Base-by-base conservation (phyloP, 768 basidiomycete genomes). In the Suillus occidentalis region DNA sequence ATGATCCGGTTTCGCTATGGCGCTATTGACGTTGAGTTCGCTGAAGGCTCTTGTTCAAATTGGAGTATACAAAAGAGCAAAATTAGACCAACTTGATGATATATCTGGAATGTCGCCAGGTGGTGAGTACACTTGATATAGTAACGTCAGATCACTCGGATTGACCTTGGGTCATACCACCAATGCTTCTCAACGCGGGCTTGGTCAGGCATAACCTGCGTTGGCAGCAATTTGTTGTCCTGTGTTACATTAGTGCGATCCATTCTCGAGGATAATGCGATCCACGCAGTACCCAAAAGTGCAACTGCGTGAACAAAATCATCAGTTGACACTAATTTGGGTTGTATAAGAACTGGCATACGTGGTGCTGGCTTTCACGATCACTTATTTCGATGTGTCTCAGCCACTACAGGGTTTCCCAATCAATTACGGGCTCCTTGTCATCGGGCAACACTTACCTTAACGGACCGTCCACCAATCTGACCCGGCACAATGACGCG, bases 201-300 rank as follows among this genome's bases (percentile, higher is more conserved):
- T 68, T 82, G 81, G 60, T 86, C 85, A 0, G 86, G 81, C 45
- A 76, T 77, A 0, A 88, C 67, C 25, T 81, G 76, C 34, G 76
- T 83, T 8, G 88, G 88, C n/a, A 89, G 75, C 6, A 88, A 79
- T 65, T 86, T 87, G 77, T 89, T 89, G 71, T 89, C 87, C 70
- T 73, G 39, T 31, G 20, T 14, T 57, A 39, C 47, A 2, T 34
- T 42, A 58, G 18, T 16, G 62, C 4, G 8, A 28, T n/a, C 52
- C 25, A 53, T 20, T 9, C n/a, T 40, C 3, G 6, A 36, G 47
- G 2, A 34, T 9, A 39, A 56, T 10, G 18, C 62, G 12, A 12
- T 10, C 31, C 14, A 12, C n/a, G 45, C 63, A 49, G n/a, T 62
- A 79, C 79, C 74, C 74, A 75, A 43, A 77, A 79, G 60, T 80